These are phyloP conservation scores for Choanephora cucurbitarum DNA, from an alignment of 371 early-diverging fungal genomes.

Conservation along the genomic window DNA sequence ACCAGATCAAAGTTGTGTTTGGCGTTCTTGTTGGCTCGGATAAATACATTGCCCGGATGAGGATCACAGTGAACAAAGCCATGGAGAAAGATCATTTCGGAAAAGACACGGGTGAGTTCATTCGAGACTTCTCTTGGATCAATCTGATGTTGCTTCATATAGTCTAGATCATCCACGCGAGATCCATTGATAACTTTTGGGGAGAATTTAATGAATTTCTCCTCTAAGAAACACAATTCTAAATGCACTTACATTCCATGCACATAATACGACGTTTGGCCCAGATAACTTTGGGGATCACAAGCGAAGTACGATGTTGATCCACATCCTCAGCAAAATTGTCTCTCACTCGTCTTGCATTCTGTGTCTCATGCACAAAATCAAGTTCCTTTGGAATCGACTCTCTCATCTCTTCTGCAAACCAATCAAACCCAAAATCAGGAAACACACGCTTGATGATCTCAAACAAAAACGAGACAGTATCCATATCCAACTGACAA, in stretches of 20 bases:
- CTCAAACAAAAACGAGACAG: constrained; percentile 65
- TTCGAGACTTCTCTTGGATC: constrained; percentile 72
- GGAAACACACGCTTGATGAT: constrained; percentile 75
- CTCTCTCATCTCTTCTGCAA: constrained; percentile 85
- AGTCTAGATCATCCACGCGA: constrained; percentile 75
- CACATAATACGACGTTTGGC: constrained; percentile 64
- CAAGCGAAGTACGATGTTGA: constrained; percentile 39
- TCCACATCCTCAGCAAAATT: constrained; percentile 57
- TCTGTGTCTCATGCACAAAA: constrained; percentile 77
- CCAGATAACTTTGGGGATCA: constrained; percentile 72
- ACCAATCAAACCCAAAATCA: constrained; percentile 89
- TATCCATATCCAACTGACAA: constrained; percentile 79
- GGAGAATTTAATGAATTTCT: not conserved
- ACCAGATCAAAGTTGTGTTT: constrained; percentile 85
- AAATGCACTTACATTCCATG: constrained; percentile 71
- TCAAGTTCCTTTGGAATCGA: constrained; percentile 88
- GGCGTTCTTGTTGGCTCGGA: constrained; percentile 61
- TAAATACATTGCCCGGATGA: constrained; percentile 76
- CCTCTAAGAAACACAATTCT: too few species aligned
- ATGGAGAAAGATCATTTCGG: constrained; percentile 91
- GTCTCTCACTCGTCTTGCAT: constrained; percentile 62
- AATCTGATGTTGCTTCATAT: constrained; percentile 68
- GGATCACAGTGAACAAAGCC: constrained; percentile 85
- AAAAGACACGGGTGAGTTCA: constrained; percentile 74
- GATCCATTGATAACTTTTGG: constrained; percentile 72